Conservation (phyloP, 2,329 filamentous ascomycete genomes). For the Penicillium sp. region DNA sequence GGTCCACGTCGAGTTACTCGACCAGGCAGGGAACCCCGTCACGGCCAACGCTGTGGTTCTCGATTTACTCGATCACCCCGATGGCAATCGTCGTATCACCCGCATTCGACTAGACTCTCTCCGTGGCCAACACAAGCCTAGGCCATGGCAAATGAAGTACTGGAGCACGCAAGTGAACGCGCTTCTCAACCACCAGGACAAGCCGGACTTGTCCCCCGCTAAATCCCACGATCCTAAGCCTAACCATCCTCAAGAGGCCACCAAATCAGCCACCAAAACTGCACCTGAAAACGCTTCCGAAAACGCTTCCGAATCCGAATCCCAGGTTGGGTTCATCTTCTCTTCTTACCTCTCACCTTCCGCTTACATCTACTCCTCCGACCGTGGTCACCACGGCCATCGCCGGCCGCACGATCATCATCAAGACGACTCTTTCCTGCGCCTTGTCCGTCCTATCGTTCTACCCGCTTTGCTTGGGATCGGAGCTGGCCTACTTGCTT, state of each 20-base stretch:
- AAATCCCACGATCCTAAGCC: conserved; percentile 1
- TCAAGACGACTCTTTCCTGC: conserved; percentile 25
- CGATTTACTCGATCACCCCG: conserved; percentile 29
- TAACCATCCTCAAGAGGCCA: neutral
- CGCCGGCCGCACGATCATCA: conserved; percentile 26
- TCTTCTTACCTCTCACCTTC: conserved; percentile 20
- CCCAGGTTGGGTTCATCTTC: conserved; percentile 23
- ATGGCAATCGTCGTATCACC: conserved; percentile 31
- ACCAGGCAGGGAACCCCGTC: conserved; percentile 29
- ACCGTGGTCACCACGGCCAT: conserved; percentile 22
- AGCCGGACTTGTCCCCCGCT: neutral
- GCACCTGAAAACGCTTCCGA: neutral
- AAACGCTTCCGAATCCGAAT: conserved; percentile 5
- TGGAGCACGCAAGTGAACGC: conserved; percentile 28
- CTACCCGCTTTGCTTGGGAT: conserved; percentile 46
- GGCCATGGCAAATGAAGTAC: conserved; percentile 28
- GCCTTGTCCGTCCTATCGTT: conserved; percentile 40
- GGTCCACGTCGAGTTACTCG: conserved; percentile 29
- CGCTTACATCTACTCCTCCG: conserved; percentile 8
- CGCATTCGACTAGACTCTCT: conserved; percentile 30
- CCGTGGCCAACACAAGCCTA: conserved; percentile 12
- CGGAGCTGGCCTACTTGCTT: conserved; percentile 41
- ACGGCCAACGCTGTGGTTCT: conserved; percentile 34
- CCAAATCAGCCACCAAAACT: neutral
- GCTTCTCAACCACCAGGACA: conserved; percentile 26